A percentile compares a stretch with the other conserved stretches of the same genome.
Evolutionary conservation across 2,329 filamentous ascomycete species (phyloP).

Genomic region (Bertia moriformis): DNA sequence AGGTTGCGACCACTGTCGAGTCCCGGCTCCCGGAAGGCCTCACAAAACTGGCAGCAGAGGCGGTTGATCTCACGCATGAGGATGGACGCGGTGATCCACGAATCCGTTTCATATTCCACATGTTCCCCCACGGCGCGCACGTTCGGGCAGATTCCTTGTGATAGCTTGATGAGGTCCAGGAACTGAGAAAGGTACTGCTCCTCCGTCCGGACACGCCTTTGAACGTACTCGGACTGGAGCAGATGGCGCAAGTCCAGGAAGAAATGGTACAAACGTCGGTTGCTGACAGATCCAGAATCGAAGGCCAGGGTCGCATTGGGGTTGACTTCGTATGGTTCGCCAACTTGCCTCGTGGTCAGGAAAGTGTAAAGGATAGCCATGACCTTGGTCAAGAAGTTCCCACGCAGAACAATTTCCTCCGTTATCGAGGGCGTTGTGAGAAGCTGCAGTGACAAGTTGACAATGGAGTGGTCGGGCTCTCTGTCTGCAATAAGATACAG

Average conservation of each 20-base stretch:
- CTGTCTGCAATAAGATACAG: slow-evolving; percentile 90
- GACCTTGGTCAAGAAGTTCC: slow-evolving; percentile 88
- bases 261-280: slow-evolving; percentile 92
- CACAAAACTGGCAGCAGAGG: slow-evolving; percentile 74
- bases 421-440: slow-evolving; percentile 93
- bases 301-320: slow-evolving; percentile 78
- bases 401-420: slow-evolving; percentile 82
- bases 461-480: slow-evolving; percentile 95
- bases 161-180: slow-evolving; percentile 83
- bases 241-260: slow-evolving; percentile 89
- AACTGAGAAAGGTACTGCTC: slow-evolving; percentile 86
- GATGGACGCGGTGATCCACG: slow-evolving; percentile 91
- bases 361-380: slow-evolving; percentile 97
- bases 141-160: slow-evolving; percentile 94
- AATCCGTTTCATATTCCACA: slow-evolving; percentile 94
- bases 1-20: slow-evolving; percentile 53
- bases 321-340: slow-evolving; percentile 78
- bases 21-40: slow-evolving; percentile 62
- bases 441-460: slow-evolving; percentile 93
- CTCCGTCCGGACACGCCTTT: slow-evolving; percentile 69
- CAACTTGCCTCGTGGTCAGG: slow-evolving; percentile 86
- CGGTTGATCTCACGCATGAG: slow-evolving; percentile 92
- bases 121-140: slow-evolving; percentile 83
- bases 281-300: slow-evolving; percentile 86
- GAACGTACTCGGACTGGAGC: slow-evolving; percentile 75